Evolutionary conservation across 306 rosid species (phyloP).

Genomic region (Medicago arabica): DNA sequence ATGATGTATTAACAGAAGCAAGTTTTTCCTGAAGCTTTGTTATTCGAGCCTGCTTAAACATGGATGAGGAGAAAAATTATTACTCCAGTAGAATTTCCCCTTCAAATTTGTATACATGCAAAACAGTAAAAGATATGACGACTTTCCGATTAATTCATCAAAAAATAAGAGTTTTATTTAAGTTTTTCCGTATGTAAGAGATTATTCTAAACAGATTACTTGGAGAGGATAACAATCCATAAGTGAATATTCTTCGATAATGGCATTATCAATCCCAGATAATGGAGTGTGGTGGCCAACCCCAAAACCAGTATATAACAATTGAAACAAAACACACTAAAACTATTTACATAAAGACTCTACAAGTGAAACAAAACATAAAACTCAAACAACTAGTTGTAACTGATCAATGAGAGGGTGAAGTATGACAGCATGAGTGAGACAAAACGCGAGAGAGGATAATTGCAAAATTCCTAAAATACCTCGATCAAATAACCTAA

Average conservation of each 20-base stretch:
- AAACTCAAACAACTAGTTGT: conserved; percentile 10
- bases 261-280: background rate
- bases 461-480: background rate
- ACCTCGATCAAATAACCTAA: background rate
- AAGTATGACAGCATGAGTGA: background rate
- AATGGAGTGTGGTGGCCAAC: background rate
- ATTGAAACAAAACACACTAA: background rate
- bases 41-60: conserved; percentile 64
- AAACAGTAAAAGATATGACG: conserved; percentile 16
- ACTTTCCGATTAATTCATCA: conserved; percentile 6
- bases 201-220: conserved; percentile 9
- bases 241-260: conserved; percentile 9
- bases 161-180: background rate
- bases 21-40: conserved; percentile 69
- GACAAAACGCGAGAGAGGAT: background rate
- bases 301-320: background rate
- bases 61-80: conserved; percentile 17
- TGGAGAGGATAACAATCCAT: conserved; percentile 15
- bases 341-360: background rate
- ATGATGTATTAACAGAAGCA: conserved; percentile 47
- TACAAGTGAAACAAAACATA: too few relatives aligned
- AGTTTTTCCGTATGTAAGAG: background rate
- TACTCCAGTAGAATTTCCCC: background rate
- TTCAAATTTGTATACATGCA: conserved; percentile 15
- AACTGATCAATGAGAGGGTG: background rate